Evolutionary conservation across 371 early-diverging fungal species (phyloP), one percentile per base, ranked within the genome.

Genomic region (Nematocida minor): DNA sequence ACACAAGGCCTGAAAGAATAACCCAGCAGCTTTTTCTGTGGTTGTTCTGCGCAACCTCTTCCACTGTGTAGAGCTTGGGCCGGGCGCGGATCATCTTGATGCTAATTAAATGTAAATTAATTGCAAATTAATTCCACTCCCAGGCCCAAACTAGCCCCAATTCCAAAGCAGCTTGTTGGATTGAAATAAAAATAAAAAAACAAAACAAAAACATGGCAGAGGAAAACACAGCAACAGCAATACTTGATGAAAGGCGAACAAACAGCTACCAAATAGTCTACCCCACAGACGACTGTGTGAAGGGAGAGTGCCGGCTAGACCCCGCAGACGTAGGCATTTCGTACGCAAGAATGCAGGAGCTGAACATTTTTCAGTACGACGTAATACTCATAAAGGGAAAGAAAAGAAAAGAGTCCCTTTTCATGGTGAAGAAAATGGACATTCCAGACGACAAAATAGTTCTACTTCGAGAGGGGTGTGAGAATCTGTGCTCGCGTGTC

Each of bases 361-460:
- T 82, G 16, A 78, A 82, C 48, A 55, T 86, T 25, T 84, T 81
- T 49, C 48, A 77, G 32, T 54, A 77, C 31, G 84, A 81, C 36
- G 80, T 79, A 55, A 91, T 96, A 42, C 85, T 93, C 54, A 87
- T 97, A 79, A 94, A 94, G 87, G 99, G 99, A 80, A 97, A 96
- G 88, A 94, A 93, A 89, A 89, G 96, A 85, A 89, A 89, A 80
- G 95, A 96, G 82, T 93, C 94, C 7, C 92, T 97, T 27, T 88
- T 97, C 63, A 91, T 94, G 78, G 92, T 92, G 51, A 89, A 91
- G 71, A 93, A 93, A 82, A 92, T 94, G 77, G 89, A 90, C 55
- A 88, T 91, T 53, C 94, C 95, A 69, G 91, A 91, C 79, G 90
- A 91, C 80, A 93, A 93, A 85, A 91, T 95, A 80, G 87, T 90